phyloP scores from a whole-genome alignment of 2,329 filamentous ascomycete genomes.

The Colletotrichum scovillei region DNA sequence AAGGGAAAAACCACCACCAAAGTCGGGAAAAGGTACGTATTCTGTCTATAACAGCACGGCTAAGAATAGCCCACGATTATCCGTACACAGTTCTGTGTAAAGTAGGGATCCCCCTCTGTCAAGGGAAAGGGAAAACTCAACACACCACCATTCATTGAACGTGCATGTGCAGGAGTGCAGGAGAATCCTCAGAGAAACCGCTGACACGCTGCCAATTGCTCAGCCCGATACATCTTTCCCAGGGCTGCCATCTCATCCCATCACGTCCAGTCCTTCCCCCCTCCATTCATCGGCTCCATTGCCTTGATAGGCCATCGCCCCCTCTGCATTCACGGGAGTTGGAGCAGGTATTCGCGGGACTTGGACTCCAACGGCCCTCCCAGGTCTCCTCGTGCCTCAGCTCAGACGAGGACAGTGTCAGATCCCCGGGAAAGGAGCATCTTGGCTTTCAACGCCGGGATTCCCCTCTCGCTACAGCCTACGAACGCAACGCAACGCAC shows the following conservation, averaged over 20 bases:
- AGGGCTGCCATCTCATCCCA: constrained; percentile 24
- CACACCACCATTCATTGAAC: not conserved
- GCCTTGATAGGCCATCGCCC: not conserved
- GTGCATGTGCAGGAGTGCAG: too few relatives aligned
- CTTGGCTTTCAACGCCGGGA: constrained; percentile 19
- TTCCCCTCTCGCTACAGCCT: constrained; percentile 6
- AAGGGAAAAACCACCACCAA: not conserved
- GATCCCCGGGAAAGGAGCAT: not conserved
- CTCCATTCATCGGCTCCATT: constrained; percentile 18
- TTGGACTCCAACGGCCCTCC: constrained; percentile 13
- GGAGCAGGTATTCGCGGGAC: not conserved
- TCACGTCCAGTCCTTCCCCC: not conserved
- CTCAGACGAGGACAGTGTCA: constrained; percentile 30
- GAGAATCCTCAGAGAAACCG: not conserved
- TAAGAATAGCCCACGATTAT: constrained; percentile 26
- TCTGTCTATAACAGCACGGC: constrained; percentile 9
- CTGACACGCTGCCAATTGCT: constrained; percentile 19
- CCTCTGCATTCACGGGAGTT: not conserved
- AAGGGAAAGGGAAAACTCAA: not conserved
- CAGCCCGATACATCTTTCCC: not conserved
- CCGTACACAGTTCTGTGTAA: not conserved
- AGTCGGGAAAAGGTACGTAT: constrained; percentile 9
- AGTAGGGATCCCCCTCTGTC: not conserved
- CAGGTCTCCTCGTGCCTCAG: constrained; percentile 10
- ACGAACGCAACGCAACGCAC: not conserved